These are phyloP conservation scores for Acanthamoeba culbertsoni DNA, from an alignment of 208 protist genomes.

Conservation along the genomic window DNA sequence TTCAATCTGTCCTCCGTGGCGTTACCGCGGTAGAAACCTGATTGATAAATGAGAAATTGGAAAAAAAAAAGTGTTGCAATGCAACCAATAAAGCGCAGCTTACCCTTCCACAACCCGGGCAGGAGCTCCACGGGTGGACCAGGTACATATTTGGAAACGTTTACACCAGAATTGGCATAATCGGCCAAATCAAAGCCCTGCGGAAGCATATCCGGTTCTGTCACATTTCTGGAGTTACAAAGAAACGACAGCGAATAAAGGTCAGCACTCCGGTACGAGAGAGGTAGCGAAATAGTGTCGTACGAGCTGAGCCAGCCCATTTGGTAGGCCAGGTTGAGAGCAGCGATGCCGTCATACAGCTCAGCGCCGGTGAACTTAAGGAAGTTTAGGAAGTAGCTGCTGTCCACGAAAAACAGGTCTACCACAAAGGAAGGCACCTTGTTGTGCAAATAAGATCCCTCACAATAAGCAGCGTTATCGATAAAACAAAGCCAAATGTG, in stretches of 20 bases:
- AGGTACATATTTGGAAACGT: constrained; percentile 31
- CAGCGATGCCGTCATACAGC: constrained; percentile 22
- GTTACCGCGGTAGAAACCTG: constrained; percentile 58
- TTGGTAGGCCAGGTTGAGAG: constrained; percentile 57
- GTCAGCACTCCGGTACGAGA: background rate
- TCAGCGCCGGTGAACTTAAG: constrained; percentile 19
- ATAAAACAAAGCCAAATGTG: background rate
- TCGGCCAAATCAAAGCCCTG: constrained; percentile 27
- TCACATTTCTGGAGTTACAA: background rate
- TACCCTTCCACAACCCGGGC: constrained; percentile 51
- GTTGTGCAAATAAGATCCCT: background rate
- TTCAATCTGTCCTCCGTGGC: constrained; percentile 5
- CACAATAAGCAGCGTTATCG: background rate
- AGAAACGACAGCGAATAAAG: background rate
- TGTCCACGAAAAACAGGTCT: constrained; percentile 51
- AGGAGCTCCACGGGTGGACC: constrained; percentile 21
- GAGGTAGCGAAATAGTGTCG: background rate
- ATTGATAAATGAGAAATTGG: no score
- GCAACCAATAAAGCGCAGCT: background rate
- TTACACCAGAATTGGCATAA: background rate
- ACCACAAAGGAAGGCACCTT: constrained; percentile 36
- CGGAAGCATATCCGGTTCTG: background rate
- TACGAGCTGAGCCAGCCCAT: constrained; percentile 46
- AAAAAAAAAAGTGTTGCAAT: background rate
- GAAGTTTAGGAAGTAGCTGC: constrained; percentile 50